Evolutionary conservation across 495 filamentous ascomycete species (phyloP).

Genomic region (Tuber magnatum): DNA sequence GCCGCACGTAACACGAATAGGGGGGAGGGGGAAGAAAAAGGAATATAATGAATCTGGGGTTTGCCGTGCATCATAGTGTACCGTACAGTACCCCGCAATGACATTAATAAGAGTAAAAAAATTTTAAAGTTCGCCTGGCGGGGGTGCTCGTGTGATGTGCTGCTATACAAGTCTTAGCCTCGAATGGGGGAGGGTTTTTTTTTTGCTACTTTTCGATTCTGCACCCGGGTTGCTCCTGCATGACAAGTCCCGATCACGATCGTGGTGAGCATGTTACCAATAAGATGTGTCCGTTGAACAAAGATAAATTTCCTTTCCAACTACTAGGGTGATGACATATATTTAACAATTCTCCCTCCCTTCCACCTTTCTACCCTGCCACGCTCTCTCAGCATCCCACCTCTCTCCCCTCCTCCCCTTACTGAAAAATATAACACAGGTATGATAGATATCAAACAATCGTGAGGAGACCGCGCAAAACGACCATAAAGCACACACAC

Average conservation of each 20-base stretch:
- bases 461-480: background rate
- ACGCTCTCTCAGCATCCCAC: conserved; percentile 18
- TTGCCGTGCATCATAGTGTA: background rate
- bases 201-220: background rate
- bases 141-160: background rate
- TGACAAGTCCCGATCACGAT: background rate
- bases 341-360: conserved; percentile 7
- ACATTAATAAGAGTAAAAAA: background rate
- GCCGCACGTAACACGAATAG: background rate
- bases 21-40: background rate
- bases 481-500: background rate
- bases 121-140: background rate
- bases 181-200: background rate
- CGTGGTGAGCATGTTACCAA: background rate
- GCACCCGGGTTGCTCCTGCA: background rate
- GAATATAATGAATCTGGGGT: background rate
- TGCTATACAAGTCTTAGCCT: background rate
- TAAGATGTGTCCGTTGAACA: background rate
- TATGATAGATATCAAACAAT: conserved; percentile 1
- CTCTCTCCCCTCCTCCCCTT: conserved; percentile 17
- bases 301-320: background rate
- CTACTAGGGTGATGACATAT: background rate
- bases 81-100: background rate
- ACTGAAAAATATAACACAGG: conserved; percentile 6
- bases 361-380: conserved; percentile 16